Evolutionary conservation across 1,284 basidiomycete genomes (phyloP), one percentile per base, ranked within the genome.

Genomic region (Trichosporon sp.): DNA sequence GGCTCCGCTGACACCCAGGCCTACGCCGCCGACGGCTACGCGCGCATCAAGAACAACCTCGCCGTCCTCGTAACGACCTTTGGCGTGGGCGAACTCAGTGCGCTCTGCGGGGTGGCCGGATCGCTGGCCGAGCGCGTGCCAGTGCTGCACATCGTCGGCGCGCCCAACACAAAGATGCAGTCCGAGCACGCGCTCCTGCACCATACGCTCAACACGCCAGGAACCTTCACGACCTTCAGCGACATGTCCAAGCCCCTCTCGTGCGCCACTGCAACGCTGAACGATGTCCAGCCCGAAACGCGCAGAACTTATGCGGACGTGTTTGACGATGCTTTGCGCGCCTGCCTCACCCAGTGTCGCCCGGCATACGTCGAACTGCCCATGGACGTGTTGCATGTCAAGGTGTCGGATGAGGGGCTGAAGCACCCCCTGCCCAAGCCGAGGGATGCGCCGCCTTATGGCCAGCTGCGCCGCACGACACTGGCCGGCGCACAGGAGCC

Each of bases 1-100:
- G 16, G 51, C 51, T 4, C 21, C 51, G 31, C 67, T 69, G 51
- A 68, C 64, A 65, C 31, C 40, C 65, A 78, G 74, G 79, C 93
- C 0, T 97, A 97, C 81, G 94, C 94, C n/a, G 92, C 92, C 0
- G 96, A 98, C 80, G 96, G 96, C n/a, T 97, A 97, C 79, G 92
- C 95, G 40, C 89, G 96, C 69, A 90, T 94, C 67, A 93, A 93
- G 77, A 88, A 88, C 70, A 88, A 89, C 70, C 84, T 94, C 68
- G 92, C 92, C 63, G 92, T 91, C 5, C 80, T 94, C 7, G 84
- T 90, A 21, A 83, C 85, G 12, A 96, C 93, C 0, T 96, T 94
- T 77, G 95, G 95, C 72, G 95, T 98, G 10, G 95, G 93, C 64
- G 95, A 94, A 83, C 85, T 94, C 54, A 91, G 90, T 61, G 93